Conservation (phyloP, 306 rosid species). For the Myrica gale region DNA sequence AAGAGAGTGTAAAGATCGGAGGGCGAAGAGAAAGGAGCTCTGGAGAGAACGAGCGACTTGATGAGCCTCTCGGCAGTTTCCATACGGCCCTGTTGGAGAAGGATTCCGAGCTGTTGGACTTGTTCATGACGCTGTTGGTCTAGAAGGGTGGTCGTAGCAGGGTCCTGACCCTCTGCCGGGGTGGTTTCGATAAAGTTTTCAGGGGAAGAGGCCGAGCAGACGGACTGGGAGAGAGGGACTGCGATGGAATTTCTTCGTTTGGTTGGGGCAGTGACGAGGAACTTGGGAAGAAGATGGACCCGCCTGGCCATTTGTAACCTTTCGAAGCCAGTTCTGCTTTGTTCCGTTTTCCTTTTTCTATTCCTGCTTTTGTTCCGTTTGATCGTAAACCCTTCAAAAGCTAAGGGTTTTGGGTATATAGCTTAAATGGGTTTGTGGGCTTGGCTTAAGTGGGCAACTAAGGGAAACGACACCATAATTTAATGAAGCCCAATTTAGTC, state of each 20-base stretch:
- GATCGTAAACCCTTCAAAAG: background rate
- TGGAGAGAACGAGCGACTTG: constrained; percentile 48
- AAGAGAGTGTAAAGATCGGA: constrained; percentile 42
- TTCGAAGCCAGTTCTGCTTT: no score
- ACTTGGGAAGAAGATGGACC: constrained; percentile 31
- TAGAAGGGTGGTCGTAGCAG: background rate
- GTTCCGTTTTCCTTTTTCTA: no score
- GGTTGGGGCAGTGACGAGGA: constrained; percentile 11
- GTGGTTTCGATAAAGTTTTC: background rate
- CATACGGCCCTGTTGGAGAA: constrained; percentile 43
- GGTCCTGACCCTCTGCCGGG: constrained; percentile 1
- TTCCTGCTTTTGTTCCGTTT: background rate
- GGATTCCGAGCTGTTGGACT: constrained; percentile 45
- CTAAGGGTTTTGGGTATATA: background rate
- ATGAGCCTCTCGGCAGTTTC: constrained; percentile 42
- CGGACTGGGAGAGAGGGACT: constrained; percentile 17
- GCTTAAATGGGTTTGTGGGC: background rate
- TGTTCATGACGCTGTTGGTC: constrained; percentile 38
- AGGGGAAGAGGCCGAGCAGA: constrained; percentile 37
- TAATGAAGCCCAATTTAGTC: background rate
- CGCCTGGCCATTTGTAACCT: constrained; percentile 34
- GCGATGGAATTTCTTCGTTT: constrained; percentile 16
- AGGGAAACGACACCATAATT: background rate
- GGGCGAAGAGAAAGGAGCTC: constrained; percentile 48
- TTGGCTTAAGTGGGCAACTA: background rate